A percentile compares a stretch with the other conserved stretches of the same genome.
Conservation (phyloP, 495 filamentous ascomycete species). For the Trichocladium uniseriatum region DNA sequence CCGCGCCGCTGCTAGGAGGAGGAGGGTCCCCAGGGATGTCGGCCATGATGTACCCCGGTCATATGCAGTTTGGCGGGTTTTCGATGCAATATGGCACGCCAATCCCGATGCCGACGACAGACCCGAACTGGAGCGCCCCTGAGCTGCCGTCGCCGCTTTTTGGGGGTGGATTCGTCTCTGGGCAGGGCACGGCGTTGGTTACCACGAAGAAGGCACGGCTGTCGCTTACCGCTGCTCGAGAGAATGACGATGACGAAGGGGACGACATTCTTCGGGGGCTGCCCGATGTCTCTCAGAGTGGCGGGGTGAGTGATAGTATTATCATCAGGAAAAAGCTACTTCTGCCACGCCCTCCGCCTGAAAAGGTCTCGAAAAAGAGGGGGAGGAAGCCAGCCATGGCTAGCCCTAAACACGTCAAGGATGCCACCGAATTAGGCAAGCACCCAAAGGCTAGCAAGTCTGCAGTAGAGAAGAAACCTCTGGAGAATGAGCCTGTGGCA, state of each 20-base stretch:
- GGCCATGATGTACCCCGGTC: conserved; percentile 8
- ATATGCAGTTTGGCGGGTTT: conserved; percentile 5
- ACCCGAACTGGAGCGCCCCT: conserved; percentile 22
- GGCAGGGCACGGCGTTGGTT: not conserved
- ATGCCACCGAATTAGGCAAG: not conserved
- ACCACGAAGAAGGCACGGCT: conserved; percentile 9
- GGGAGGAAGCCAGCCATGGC: not conserved
- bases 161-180: not conserved
- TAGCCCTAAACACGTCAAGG: not conserved
- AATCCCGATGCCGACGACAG: conserved; percentile 3
- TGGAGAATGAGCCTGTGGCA: too few relatives aligned
- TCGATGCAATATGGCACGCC: conserved; percentile 8
- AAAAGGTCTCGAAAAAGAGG: not conserved
- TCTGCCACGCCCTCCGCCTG: not conserved
- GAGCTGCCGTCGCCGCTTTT: conserved; percentile 17
- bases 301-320: not conserved
- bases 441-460: not conserved
- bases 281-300: not conserved
- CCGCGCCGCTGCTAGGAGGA: not conserved
- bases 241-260: conserved; percentile 16
- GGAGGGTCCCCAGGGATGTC: conserved; percentile 2
- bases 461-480: not conserved
- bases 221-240: conserved; percentile 2
- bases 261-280: conserved; percentile 25
- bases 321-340: conserved; percentile 2